A percentile compares a stretch with the other conserved stretches of the same genome.
Evolutionary conservation across 2,329 filamentous ascomycete genomes (phyloP).

Genomic region (Tolypocladium inflatum): DNA sequence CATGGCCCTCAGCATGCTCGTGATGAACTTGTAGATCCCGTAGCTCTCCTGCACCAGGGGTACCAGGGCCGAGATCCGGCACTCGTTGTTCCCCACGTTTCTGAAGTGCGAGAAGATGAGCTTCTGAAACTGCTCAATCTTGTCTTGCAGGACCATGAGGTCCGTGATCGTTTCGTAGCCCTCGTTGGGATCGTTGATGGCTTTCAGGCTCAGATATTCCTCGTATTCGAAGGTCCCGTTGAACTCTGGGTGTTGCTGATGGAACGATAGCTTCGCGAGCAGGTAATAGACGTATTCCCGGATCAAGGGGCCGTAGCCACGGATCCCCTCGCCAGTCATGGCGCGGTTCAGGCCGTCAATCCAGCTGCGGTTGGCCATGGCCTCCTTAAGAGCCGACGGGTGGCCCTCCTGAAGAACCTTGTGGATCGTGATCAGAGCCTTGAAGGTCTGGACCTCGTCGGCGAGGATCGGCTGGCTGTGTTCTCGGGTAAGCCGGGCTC

Average conservation of each 20-base stretch:
- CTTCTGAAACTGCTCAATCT: constrained; percentile 98
- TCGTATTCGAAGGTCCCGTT: constrained; percentile 99
- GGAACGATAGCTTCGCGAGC: constrained; percentile 90
- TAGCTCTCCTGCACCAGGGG: constrained; percentile 96
- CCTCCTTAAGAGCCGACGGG: constrained; percentile 76
- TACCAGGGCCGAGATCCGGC: constrained; percentile 86
- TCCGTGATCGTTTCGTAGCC: constrained; percentile 95
- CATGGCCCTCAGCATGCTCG: constrained; percentile 98
- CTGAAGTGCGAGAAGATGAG: constrained; percentile 96
- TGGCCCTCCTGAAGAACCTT: constrained; percentile 97
- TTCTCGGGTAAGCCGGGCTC: constrained; percentile 4
- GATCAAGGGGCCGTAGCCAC: constrained; percentile 87
- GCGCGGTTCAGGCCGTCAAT: constrained; percentile 86
- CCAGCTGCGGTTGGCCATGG: constrained; percentile 81
- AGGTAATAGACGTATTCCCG: constrained; percentile 96
- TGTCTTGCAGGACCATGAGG: constrained; percentile 92
- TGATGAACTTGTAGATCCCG: constrained; percentile 99
- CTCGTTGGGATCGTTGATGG: constrained; percentile 97
- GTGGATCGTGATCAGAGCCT: constrained; percentile 93
- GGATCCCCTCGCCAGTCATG: constrained; percentile 71
- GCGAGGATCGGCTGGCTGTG: constrained; percentile 88
- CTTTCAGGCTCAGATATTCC: constrained; percentile 96
- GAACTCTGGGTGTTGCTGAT: constrained; percentile 93
- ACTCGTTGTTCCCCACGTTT: constrained; percentile 87
- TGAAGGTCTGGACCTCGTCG: constrained; percentile 98